Percentiles rank a stretch among this genome's conserved stretches.
Evolutionary conservation across 2,329 filamentous ascomycete genomes (phyloP).

Genomic region (Phialocephala sp.): DNA sequence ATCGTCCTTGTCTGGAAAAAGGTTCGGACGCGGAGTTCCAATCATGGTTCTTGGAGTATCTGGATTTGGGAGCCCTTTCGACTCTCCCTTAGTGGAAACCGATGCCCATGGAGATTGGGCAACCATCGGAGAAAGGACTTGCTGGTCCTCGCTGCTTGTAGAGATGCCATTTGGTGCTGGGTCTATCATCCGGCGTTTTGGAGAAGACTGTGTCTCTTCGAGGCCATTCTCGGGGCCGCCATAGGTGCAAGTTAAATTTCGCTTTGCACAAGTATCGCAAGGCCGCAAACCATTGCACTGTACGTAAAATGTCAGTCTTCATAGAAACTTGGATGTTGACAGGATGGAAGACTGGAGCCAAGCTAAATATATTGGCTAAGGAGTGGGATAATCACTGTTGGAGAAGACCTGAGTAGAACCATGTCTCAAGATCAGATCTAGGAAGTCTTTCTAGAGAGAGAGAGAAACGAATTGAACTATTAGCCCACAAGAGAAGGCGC

Average conservation of each 20-base stretch:
- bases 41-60: not conserved
- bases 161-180: constrained; percentile 20
- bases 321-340: not conserved
- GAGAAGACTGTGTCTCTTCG: constrained; percentile 40
- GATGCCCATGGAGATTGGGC: constrained; percentile 8
- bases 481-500: not conserved
- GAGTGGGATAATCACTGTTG: not conserved
- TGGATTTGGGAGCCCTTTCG: not conserved
- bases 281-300: constrained; percentile 48
- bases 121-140: not conserved
- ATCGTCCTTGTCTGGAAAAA: not conserved
- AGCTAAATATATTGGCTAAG: not conserved
- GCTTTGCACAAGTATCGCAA: constrained; percentile 63
- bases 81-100: not conserved
- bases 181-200: constrained; percentile 38
- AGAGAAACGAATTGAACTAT: not conserved
- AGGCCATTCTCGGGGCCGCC: constrained; percentile 42
- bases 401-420: not conserved
- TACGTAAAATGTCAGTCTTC: not conserved
- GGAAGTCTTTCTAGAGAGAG: not conserved
- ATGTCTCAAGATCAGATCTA: not conserved
- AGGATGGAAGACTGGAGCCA: not conserved
- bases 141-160: not conserved
- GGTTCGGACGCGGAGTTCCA: not conserved
- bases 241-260: constrained; percentile 53